Evolutionary conservation across 176 grass and related monocot species (phyloP), one percentile per base, ranked within the genome.

Genomic region (Poa pratensis): DNA sequence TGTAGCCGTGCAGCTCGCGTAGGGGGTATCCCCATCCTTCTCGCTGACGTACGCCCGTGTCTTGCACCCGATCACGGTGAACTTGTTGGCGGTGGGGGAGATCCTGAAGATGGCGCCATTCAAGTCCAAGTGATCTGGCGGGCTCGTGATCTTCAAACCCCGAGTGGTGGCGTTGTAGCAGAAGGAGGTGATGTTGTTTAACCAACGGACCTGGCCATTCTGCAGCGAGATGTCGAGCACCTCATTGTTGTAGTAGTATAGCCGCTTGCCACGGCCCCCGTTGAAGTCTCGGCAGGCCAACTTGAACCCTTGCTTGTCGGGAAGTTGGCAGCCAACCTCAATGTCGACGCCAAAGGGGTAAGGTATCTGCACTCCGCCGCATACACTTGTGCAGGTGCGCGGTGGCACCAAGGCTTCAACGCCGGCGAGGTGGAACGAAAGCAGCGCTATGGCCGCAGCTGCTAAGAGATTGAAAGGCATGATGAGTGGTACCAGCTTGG

Each of bases 111-210:
- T 14, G n/a, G 69, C n/a, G n/a, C 69, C 69, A n/a, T 43, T 42
- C 39, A 72, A 22, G 69, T 72, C 39, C 39, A 72, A 6, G 67
- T 70, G 40, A 5, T 20, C 1, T 0, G 39, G 39, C 39, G 39
- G 39, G 69, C 39, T 46, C 20, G 12, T 45, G 40, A 45, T 39
- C 20, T 45, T 10, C 69, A 72, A 45, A 0, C 5, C 5, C n/a
- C 39, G 5, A 11, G 26, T 32, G 50, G 28, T 37, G 73, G 51
- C 19, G 28, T 76, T n/a, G 19, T 76, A 55, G 74, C 74, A 76
- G 28, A n/a, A 57, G 27, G 74, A 55, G 74, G 74, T 57, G 50
- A 76, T 76, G 74, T 55, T 55, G 17, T 57, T 76, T 27, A 53
- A 7, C 50, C 51, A 53, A 17, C 19, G 74, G 50, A 12, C 51